phyloP scores from a whole-genome alignment of 345 rosid species.

The Hypericum androsaemum region DNA sequence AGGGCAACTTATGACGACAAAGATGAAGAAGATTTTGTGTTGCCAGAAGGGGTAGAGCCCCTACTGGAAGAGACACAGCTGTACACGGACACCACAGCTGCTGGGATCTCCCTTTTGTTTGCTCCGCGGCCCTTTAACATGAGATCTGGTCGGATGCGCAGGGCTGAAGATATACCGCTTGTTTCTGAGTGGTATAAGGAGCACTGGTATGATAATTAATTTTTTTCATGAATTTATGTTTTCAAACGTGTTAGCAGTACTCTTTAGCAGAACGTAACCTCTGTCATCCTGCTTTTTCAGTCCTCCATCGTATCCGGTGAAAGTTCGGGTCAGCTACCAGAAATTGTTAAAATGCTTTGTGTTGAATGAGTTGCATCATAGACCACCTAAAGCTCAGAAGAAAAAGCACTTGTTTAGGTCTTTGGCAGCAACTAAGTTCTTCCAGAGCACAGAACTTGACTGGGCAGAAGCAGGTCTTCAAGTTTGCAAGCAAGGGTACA shows the following conservation, averaged over 20 bases:
- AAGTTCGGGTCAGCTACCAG: constrained; percentile 97
- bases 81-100: constrained; percentile 97
- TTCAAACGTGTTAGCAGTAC: neutral
- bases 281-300: constrained; percentile 29
- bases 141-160: constrained; percentile 90
- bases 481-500: constrained; percentile 98
- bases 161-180: constrained; percentile 96
- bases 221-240: neutral
- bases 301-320: constrained; percentile 97
- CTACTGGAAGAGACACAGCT: constrained; percentile 72
- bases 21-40: constrained; percentile 62
- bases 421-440: constrained; percentile 93
- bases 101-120: constrained; percentile 84
- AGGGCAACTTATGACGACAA: constrained; percentile 65
- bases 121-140: constrained; percentile 98
- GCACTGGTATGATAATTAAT: constrained; percentile 56
- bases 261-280: constrained; percentile 7
- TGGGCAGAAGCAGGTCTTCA: constrained; percentile 99
- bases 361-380: constrained; percentile 91
- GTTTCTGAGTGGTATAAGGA: constrained; percentile 99
- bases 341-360: constrained; percentile 93
- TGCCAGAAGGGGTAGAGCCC: constrained; percentile 94
- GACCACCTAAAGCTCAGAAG: constrained; percentile 99
- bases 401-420: constrained; percentile 97
- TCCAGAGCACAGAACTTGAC: constrained; percentile 95